These are phyloP conservation scores for Blastobotrys indianensis DNA, from an alignment of 1,139 yeast species.

Conservation along the genomic window DNA sequence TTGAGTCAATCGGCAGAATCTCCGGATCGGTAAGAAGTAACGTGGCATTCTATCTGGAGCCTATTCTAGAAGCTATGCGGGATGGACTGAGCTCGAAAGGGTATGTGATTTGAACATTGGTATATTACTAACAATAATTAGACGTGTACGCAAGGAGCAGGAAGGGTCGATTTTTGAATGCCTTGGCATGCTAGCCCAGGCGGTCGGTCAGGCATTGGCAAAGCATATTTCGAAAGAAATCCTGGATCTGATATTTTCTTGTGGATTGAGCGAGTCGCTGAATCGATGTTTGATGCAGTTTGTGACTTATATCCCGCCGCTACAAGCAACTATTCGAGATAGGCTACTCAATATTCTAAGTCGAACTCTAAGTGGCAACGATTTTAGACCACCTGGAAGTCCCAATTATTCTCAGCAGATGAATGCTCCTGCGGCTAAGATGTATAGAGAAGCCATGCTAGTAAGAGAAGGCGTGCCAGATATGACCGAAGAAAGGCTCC, in stretches of 20 bases:
- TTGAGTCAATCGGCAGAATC: constrained; percentile 79
- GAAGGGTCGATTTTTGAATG: constrained; percentile 89
- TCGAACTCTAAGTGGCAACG: constrained; percentile 72
- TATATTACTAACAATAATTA: constrained; percentile 20
- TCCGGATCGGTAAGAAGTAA: constrained; percentile 80
- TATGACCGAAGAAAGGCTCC: constrained; percentile 44
- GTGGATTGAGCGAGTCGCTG: constrained; percentile 77
- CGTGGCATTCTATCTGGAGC: constrained; percentile 83
- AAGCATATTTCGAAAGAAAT: constrained; percentile 81
- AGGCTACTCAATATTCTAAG: constrained; percentile 69
- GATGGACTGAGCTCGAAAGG: constrained; percentile 75
- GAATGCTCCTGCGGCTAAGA: constrained; percentile 63
- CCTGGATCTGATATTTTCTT: constrained; percentile 70
- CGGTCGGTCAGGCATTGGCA: constrained; percentile 93
- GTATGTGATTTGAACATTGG: constrained; percentile 14
- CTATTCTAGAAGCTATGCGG: constrained; percentile 73
- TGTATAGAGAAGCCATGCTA: constrained; percentile 69
- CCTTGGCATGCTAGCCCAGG: constrained; percentile 75
- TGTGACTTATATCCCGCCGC: constrained; percentile 70
- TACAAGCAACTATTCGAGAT: constrained; percentile 66
- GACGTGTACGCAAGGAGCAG: constrained; percentile 58
- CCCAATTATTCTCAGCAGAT: constrained; percentile 58
- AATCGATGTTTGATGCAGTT: constrained; percentile 66
- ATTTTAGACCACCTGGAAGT: constrained; percentile 82
- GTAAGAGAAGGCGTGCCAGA: constrained; percentile 49